Base-by-base conservation (phyloP, 2,329 filamentous ascomycete species). In the Parafenestella ontariensis region DNA sequence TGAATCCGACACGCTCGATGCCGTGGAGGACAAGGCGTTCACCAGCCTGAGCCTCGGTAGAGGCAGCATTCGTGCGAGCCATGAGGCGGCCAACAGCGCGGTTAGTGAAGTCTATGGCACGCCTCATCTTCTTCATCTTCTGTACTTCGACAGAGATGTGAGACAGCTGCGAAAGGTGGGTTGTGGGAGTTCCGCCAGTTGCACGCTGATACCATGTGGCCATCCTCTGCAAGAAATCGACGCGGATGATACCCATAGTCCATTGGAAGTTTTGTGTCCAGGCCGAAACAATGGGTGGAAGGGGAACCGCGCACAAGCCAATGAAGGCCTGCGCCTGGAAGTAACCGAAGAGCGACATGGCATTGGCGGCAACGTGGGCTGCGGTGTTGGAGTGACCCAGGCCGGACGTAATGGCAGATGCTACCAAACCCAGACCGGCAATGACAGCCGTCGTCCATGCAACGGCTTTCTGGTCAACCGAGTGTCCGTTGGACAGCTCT, bases 221-320 rank as follows among this genome's bases (percentile, higher is more conserved):
- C 70, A 96, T 90, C 43, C 82, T 82, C 79, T 98, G 92, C 79
- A 97, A 85, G 75, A 96, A 97, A n/a, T 82, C 82, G 37, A 97
- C 83, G 46, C 86, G 85, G 68, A 98, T 96, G 68, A 98, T 92
- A 66, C 94, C 94, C 91, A 98, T 95, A 70, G 89, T 96, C 94
- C 94, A 98, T 73, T 96, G 90, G 79, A 98, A 97, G 78, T 97
- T 94, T 78, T 97, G 93, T 1, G 93, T 96, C 94, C 94, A 98
- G 0, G 93, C 85, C 69, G 90, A 85, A 49, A 96, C 94, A 57
- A 96, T 90, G 0, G 94, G 94, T 9, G 94, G 94, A 49, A 96
- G 84, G 41, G 83, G 82, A 13, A 97, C 89, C 18, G 89, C 86
- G 49, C 89, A 91, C 77, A 97, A 88, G 60, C 93, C 93, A 68